Conservation (phyloP, 352 stramenopile genomes). For the Pythium phragmitis region DNA sequence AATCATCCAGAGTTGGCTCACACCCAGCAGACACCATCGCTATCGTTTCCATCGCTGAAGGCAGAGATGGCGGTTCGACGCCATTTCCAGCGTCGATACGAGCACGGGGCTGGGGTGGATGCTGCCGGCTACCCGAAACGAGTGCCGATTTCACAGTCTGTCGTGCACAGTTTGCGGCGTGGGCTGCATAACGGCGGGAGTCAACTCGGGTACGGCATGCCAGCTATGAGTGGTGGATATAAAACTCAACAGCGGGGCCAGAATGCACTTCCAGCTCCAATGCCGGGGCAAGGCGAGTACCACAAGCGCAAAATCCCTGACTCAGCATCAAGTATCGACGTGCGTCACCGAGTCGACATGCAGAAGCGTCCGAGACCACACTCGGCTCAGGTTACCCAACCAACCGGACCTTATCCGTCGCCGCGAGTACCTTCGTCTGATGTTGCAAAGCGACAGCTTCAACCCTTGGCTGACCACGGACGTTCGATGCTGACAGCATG, state of each 20-base stretch:
- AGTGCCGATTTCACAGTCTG: conserved; percentile 23
- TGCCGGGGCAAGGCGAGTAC: conserved; percentile 7
- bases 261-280: background rate
- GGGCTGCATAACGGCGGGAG: conserved; percentile 16
- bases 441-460: conserved; percentile 31
- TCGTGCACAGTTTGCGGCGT: conserved; percentile 14
- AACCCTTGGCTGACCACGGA: conserved; percentile 64
- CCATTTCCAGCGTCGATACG: conserved; percentile 27
- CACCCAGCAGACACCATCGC: conserved; percentile 5
- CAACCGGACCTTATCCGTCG: background rate
- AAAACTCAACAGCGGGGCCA: background rate
- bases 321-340: background rate
- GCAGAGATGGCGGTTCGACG: conserved; percentile 30
- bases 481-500: conserved; percentile 70
- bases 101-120: conserved; percentile 13
- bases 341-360: conserved; percentile 18
- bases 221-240: background rate
- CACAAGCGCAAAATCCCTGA: conserved; percentile 22
- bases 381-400: background rate
- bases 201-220: conserved; percentile 16
- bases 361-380: conserved; percentile 16
- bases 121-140: conserved; percentile 2
- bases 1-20: background rate
- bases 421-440: conserved; percentile 6
- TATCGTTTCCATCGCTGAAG: conserved; percentile 29